These are phyloP conservation scores for Colletotrichum coccodes DNA, from an alignment of 2,329 filamentous ascomycete genomes.

Conservation along the genomic window DNA sequence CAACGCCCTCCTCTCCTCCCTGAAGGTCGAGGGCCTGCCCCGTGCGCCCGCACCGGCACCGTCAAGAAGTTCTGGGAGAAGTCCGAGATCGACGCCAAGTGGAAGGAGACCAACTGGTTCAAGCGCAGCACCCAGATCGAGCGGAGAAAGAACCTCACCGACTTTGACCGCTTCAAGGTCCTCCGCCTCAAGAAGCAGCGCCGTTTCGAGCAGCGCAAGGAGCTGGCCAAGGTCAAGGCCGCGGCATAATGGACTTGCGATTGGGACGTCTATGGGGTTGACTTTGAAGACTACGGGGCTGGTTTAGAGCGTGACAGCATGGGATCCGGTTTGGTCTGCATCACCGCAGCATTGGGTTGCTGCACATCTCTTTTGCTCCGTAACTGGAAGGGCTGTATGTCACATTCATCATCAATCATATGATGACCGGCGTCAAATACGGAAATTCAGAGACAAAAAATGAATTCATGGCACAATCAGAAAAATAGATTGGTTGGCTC, in stretches of 20 bases:
- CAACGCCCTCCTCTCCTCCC: slow-evolving; percentile 87
- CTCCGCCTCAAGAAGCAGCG: slow-evolving; percentile 99
- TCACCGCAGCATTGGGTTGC: slow-evolving; percentile 64
- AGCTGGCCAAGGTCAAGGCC: slow-evolving; percentile 91
- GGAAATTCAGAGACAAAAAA: slow-evolving; percentile 65
- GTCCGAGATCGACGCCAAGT: slow-evolving; percentile 91
- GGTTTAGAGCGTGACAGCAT: slow-evolving; percentile 38
- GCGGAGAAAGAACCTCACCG: slow-evolving; percentile 90
- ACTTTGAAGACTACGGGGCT: slow-evolving; percentile 34
- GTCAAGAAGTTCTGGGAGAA: slow-evolving; percentile 93
- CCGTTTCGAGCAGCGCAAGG: slow-evolving; percentile 97
- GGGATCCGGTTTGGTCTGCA: slow-evolving; percentile 54
- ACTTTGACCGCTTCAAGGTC: slow-evolving; percentile 99
- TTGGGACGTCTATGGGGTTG: slow-evolving; percentile 31
- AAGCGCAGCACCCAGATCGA: slow-evolving; percentile 90
- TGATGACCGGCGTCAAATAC: slow-evolving; percentile 73
- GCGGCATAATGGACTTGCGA: slow-evolving; percentile 67
- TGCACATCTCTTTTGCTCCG: slow-evolving; percentile 67
- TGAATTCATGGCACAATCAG: slow-evolving; percentile 44
- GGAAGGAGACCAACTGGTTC: slow-evolving; percentile 90
- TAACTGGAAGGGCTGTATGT: slow-evolving; percentile 72
- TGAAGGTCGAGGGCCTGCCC: slow-evolving; percentile 87
- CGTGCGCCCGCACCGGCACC: slow-evolving; percentile 82
- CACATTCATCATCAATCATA: slow-evolving; percentile 61
- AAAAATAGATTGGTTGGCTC: slow-evolving; percentile 34